Conservation (phyloP, 768 basidiomycete species). For the Cantharellus anzutake region DNA sequence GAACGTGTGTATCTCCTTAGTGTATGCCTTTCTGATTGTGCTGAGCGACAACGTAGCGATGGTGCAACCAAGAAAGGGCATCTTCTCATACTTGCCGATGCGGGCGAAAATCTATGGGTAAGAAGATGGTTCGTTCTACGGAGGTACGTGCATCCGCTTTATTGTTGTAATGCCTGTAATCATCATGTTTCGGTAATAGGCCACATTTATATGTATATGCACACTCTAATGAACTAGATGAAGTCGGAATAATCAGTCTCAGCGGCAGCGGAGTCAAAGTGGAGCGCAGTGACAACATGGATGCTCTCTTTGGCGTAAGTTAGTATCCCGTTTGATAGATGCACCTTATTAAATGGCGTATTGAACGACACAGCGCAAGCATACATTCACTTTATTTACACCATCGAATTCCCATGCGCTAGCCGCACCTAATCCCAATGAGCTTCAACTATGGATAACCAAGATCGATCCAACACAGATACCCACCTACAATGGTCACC, state of each 20-base stretch:
- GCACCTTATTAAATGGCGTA: neutral
- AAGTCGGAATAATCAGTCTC: conserved; percentile 66
- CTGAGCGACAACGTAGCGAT: conserved; percentile 30
- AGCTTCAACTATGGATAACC: conserved; percentile 66
- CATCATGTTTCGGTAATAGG: conserved; percentile 21
- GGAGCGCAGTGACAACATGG: conserved; percentile 73
- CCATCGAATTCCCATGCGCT: conserved; percentile 82
- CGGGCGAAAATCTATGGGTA: conserved; percentile 64
- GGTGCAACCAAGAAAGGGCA: conserved; percentile 70
- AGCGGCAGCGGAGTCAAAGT: conserved; percentile 64
- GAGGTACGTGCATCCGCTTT: conserved; percentile 29
- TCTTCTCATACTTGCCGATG: conserved; percentile 62
- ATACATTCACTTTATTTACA: conserved; percentile 82
- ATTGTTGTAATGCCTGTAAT: neutral
- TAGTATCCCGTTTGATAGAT: neutral
- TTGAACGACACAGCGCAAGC: conserved; percentile 29
- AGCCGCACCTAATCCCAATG: conserved; percentile 62
- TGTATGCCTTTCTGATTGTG: conserved; percentile 3
- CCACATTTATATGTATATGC: conserved; percentile 81
- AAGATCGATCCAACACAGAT: conserved; percentile 71
- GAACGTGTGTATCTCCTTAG: conserved; percentile 31
- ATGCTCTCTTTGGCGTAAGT: conserved; percentile 68
- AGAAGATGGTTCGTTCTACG: conserved; percentile 73
- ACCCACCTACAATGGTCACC: conserved; percentile 6
- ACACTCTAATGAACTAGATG: conserved; percentile 70